These are phyloP conservation scores for Fomitopsis betulina DNA, from an alignment of 1,284 basidiomycete species.

Conservation along the genomic window DNA sequence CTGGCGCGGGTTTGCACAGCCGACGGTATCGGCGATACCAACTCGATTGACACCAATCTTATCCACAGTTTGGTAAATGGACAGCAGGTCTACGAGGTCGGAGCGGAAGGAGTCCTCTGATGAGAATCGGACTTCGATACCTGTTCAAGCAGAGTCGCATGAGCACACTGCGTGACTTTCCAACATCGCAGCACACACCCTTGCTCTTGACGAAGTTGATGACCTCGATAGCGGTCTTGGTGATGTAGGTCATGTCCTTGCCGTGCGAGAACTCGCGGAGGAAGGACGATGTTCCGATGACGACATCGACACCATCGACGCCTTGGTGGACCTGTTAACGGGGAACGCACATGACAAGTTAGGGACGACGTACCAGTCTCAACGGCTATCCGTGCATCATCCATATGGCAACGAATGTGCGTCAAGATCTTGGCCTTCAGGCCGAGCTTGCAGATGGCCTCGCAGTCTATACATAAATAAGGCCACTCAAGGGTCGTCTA, in stretches of 20 bases:
- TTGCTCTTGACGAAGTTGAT: constrained; percentile 99
- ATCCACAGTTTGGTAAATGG: constrained; percentile 99
- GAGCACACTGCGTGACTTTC: neutral
- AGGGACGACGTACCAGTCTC: constrained; percentile 72
- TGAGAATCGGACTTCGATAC: constrained; percentile 99
- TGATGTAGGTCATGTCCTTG: constrained; percentile 99
- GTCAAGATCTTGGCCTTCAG: constrained; percentile 97
- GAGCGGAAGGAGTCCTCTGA: constrained; percentile 99
- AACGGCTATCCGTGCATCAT: constrained; percentile 97
- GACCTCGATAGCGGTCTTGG: constrained; percentile 98
- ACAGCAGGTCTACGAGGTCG: constrained; percentile 96
- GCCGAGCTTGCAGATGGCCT: constrained; percentile 99
- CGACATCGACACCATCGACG: constrained; percentile 98
- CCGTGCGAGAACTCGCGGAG: constrained; percentile 99
- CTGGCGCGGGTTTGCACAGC: constrained; percentile 97
- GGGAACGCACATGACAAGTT: neutral
- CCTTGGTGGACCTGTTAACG: constrained; percentile 38
- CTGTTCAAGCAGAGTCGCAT: constrained; percentile 6
- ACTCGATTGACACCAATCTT: constrained; percentile 99
- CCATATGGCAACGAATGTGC: constrained; percentile 99
- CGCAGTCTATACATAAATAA: constrained; percentile 63
- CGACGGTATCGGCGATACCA: constrained; percentile 98
- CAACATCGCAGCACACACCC: constrained; percentile 33
- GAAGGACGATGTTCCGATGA: constrained; percentile 99
- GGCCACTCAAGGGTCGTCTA: neutral